Conservation (phyloP, 2,329 filamentous ascomycete species). For the Zarea fungicola region DNA sequence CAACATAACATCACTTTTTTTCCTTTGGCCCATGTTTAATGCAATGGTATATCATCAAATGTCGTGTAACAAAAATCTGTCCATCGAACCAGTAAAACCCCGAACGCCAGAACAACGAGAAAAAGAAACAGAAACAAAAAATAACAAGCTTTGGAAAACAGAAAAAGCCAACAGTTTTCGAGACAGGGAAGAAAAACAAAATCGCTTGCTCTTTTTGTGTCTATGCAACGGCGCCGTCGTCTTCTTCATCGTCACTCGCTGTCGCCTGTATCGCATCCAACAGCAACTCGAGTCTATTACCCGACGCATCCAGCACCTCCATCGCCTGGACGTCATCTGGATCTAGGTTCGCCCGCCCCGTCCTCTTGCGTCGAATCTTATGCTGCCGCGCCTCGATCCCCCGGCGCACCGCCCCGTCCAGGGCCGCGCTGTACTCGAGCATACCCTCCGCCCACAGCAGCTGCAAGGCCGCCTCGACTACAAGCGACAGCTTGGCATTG, state of each 20-base stretch:
- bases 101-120: not conserved
- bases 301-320: constrained; percentile 39
- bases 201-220: too few species aligned
- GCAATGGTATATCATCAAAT: constrained; percentile 3
- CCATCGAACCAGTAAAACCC: not conserved
- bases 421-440: constrained; percentile 28
- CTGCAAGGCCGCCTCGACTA: constrained; percentile 61
- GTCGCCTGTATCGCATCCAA: constrained; percentile 29
- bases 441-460: constrained; percentile 38
- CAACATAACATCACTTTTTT: too few species aligned
- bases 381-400: constrained; percentile 45
- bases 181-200: too few species aligned
- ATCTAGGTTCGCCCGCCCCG: constrained; percentile 27
- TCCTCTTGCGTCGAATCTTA: constrained; percentile 40
- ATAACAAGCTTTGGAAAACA: not conserved
- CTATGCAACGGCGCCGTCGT: too few species aligned
- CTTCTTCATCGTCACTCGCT: constrained; percentile 15
- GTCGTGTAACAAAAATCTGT: too few species aligned
- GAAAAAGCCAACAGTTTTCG: not conserved
- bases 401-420: constrained; percentile 36
- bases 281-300: constrained; percentile 36
- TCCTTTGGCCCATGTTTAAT: not conserved
- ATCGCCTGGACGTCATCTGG: constrained; percentile 37
- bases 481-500: constrained; percentile 66
- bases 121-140: not conserved